phyloP scores from a whole-genome alignment of 2,329 filamentous ascomycete species.

The Aaosphaeria pasadenensis region DNA sequence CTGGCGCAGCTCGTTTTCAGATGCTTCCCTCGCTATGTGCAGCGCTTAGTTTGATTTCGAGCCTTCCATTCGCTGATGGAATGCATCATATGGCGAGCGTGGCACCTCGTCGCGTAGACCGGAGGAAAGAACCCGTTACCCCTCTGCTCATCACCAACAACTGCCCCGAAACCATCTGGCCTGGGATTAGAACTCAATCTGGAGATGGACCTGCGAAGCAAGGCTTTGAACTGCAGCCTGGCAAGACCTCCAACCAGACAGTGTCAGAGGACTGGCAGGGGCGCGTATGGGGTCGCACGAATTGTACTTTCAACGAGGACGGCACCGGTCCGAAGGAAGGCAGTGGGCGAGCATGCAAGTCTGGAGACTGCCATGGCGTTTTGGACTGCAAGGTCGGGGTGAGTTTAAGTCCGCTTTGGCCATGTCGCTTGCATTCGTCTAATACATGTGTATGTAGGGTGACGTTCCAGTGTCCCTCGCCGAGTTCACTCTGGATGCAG shows the following conservation, averaged over 20 bases:
- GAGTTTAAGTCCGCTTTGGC: slow-evolving; percentile 31
- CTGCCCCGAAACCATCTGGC: slow-evolving; percentile 71
- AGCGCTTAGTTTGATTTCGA: slow-evolving; percentile 18
- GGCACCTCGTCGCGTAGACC: slow-evolving; percentile 24
- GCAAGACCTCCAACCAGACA: slow-evolving; percentile 58
- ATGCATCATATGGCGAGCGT: slow-evolving; percentile 32
- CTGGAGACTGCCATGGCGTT: slow-evolving; percentile 72
- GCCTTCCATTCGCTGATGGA: slow-evolving; percentile 19
- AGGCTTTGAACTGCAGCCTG: slow-evolving; percentile 65
- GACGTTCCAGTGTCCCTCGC: slow-evolving; percentile 72
- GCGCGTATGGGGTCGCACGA: slow-evolving; percentile 78
- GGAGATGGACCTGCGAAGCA: slow-evolving; percentile 65
- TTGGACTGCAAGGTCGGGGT: slow-evolving; percentile 69
- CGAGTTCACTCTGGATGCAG: slow-evolving; percentile 74
- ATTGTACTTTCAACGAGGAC: slow-evolving; percentile 70
- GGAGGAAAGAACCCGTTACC: slow-evolving; percentile 32
- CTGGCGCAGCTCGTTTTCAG: slow-evolving; percentile 5
- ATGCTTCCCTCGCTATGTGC: slow-evolving; percentile 11
- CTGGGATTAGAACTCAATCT: slow-evolving; percentile 70
- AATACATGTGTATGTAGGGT: slow-evolving; percentile 50
- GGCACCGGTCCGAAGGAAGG: slow-evolving; percentile 53
- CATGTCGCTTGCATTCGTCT: too few relatives aligned
- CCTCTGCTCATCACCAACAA: slow-evolving; percentile 69
- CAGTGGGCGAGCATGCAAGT: slow-evolving; percentile 60
- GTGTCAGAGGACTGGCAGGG: slow-evolving; percentile 77